Conservation (phyloP, 306 rosid genomes). For the Morella rubra region DNA sequence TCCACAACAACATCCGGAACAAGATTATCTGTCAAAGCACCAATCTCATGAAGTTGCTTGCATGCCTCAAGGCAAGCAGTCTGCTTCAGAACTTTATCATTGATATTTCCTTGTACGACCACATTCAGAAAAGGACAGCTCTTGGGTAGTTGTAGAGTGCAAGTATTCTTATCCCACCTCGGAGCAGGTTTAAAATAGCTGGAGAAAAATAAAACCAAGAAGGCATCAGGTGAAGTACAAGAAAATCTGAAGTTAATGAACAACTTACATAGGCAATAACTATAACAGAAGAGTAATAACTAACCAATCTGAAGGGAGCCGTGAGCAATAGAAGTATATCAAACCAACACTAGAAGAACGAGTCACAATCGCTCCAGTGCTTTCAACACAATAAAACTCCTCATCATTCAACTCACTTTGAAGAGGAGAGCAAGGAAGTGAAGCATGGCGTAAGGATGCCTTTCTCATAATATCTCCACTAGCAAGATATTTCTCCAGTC, state of each 20-base stretch:
- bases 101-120: constrained; percentile 40
- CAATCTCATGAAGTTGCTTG: constrained; percentile 75
- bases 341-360: constrained; percentile 65
- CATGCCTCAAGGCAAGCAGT: constrained; percentile 89
- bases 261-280: constrained; percentile 4
- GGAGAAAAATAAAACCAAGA: constrained; percentile 13
- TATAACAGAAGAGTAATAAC: constrained; percentile 21
- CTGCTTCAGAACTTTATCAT: constrained; percentile 46
- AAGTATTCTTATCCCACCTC: constrained; percentile 59
- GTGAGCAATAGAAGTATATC: constrained; percentile 74
- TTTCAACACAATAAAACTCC: constrained; percentile 58
- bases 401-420: constrained; percentile 39
- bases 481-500: constrained; percentile 60
- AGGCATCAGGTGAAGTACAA: constrained; percentile 11
- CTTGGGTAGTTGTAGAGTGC: constrained; percentile 71
- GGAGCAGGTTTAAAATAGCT: constrained; percentile 91
- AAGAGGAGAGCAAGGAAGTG: constrained; percentile 51
- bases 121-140: constrained; percentile 61
- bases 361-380: constrained; percentile 67
- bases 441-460: constrained; percentile 61
- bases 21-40: constrained; percentile 79
- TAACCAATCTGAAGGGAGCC: constrained; percentile 87
- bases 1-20: constrained; percentile 64
- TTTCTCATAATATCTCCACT: constrained; percentile 71
- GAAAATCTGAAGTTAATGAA: constrained; percentile 6